Percentiles rank a stretch among this genome's conserved stretches.
phyloP scores from a whole-genome alignment of 2,329 filamentous ascomycete genomes.

The Phialophora verrucosa region DNA sequence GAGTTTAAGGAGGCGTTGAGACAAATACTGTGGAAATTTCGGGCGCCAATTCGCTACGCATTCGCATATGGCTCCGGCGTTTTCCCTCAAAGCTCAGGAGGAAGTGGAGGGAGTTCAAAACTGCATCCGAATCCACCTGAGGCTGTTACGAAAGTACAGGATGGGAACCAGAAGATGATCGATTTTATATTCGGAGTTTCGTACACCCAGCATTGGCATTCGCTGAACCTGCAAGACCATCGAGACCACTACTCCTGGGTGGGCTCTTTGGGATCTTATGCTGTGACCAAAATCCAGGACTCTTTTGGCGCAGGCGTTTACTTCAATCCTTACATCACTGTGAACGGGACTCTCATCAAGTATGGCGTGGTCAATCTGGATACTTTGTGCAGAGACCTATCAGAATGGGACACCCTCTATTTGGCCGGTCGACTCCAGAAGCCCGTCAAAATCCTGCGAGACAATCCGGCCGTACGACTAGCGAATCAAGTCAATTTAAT shows the following conservation, averaged over 20 bases:
- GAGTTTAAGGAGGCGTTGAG: slow-evolving; percentile 92
- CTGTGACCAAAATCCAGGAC: slow-evolving; percentile 85
- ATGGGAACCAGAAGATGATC: slow-evolving; percentile 91
- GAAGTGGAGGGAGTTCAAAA: slow-evolving; percentile 54
- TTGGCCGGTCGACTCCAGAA: slow-evolving; percentile 96
- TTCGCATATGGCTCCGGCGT: slow-evolving; percentile 98
- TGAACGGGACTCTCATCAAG: slow-evolving; percentile 96
- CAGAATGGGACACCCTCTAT: slow-evolving; percentile 92
- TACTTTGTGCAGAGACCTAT: slow-evolving; percentile 83
- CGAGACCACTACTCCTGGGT: slow-evolving; percentile 90
- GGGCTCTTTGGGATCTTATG: slow-evolving; percentile 79
- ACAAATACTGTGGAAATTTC: slow-evolving; percentile 87
- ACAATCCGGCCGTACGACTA: slow-evolving; percentile 88
- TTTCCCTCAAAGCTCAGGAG: slow-evolving; percentile 72
- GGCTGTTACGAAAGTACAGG: slow-evolving; percentile 82
- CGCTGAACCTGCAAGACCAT: slow-evolving; percentile 85
- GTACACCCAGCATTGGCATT: slow-evolving; percentile 96
- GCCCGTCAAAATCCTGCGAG: slow-evolving; percentile 94
- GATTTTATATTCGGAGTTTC: slow-evolving; percentile 98
- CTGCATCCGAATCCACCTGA: slow-evolving; percentile 82
- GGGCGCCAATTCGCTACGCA: slow-evolving; percentile 91
- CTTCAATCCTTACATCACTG: slow-evolving; percentile 93
- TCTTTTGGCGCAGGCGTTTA: slow-evolving; percentile 91
- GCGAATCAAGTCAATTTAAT: slow-evolving; percentile 96
- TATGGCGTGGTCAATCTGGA: slow-evolving; percentile 96